Conservation (phyloP, 768 basidiomycete species). For the Strobilomyces confusus region DNA sequence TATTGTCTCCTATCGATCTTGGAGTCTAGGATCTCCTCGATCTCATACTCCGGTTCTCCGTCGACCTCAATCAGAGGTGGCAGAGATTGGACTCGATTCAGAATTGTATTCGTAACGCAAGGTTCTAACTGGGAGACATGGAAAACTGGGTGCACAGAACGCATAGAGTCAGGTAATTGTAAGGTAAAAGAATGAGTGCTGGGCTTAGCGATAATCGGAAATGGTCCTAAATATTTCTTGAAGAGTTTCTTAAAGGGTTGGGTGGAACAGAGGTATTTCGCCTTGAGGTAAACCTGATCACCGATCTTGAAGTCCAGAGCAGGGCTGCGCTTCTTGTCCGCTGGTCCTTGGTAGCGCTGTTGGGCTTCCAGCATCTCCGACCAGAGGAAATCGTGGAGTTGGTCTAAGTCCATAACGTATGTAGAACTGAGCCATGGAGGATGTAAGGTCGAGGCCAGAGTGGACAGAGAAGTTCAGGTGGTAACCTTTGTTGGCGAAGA, state of each 20-base stretch:
- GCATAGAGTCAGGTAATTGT: too few species aligned
- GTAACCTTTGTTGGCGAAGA: too few species aligned
- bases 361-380: not conserved
- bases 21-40: too few species aligned
- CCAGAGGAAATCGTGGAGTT: not conserved
- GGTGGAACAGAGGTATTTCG: not conserved
- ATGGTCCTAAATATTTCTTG: not conserved
- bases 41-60: not conserved
- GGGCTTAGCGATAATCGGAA: not conserved
- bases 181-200: not conserved
- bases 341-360: not conserved
- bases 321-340: not conserved
- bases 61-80: not conserved
- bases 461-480: too few species aligned
- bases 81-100: not conserved
- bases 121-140: too few species aligned
- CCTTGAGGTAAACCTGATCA: not conserved
- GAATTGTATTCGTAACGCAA: not conserved
- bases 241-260: not conserved
- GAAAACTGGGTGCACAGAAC: not conserved
- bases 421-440: not conserved
- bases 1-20: too few species aligned
- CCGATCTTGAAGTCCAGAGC: not conserved
- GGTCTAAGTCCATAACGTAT: not conserved
- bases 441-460: not conserved